A percentile compares a stretch with the other conserved stretches of the same genome.
phyloP scores from a whole-genome alignment of 2,329 filamentous ascomycete genomes.

The Diaporthe ilicicola region DNA sequence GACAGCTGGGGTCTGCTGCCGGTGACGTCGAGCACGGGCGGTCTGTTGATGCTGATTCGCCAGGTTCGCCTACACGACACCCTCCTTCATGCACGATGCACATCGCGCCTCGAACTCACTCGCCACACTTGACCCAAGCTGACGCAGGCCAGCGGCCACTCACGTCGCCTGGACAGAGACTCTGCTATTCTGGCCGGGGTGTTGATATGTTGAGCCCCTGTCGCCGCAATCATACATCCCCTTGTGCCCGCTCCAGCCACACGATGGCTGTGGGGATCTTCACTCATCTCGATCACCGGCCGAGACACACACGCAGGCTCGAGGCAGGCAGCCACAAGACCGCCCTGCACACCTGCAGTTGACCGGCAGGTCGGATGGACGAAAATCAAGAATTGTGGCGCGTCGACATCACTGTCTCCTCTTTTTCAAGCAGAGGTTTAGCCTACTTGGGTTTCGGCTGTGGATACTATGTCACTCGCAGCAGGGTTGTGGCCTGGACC shows the following conservation, averaged over 20 bases:
- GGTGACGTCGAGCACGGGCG: slow-evolving; percentile 24
- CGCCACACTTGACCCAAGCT: slow-evolving; percentile 25
- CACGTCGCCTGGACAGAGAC: background rate
- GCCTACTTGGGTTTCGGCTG: background rate
- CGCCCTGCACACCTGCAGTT: slow-evolving; percentile 11
- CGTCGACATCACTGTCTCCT: slow-evolving; percentile 27
- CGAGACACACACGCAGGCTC: too few relatives aligned
- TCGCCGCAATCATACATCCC: background rate
- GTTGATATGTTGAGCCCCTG: background rate
- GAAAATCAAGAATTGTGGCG: slow-evolving; percentile 26
- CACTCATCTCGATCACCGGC: slow-evolving; percentile 12
- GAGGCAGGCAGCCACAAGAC: slow-evolving; percentile 1
- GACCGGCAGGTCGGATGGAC: slow-evolving; percentile 1
- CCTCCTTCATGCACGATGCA: slow-evolving; percentile 27
- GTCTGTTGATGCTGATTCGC: slow-evolving; percentile 22
- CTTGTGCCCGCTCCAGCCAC: slow-evolving; percentile 1
- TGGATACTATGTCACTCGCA: background rate
- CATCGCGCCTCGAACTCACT: slow-evolving; percentile 26
- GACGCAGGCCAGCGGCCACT: slow-evolving; percentile 19
- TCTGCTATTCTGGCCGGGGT: too few relatives aligned
- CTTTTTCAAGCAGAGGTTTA: slow-evolving; percentile 14
- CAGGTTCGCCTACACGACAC: background rate
- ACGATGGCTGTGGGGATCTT: slow-evolving; percentile 15
- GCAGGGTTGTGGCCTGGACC: slow-evolving; percentile 14
- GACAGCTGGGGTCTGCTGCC: slow-evolving; percentile 18